Evolutionary conservation across 441 rosid species (phyloP), one percentile per base, ranked within the genome.

Genomic region (Gossypium schwendimanii): DNA sequence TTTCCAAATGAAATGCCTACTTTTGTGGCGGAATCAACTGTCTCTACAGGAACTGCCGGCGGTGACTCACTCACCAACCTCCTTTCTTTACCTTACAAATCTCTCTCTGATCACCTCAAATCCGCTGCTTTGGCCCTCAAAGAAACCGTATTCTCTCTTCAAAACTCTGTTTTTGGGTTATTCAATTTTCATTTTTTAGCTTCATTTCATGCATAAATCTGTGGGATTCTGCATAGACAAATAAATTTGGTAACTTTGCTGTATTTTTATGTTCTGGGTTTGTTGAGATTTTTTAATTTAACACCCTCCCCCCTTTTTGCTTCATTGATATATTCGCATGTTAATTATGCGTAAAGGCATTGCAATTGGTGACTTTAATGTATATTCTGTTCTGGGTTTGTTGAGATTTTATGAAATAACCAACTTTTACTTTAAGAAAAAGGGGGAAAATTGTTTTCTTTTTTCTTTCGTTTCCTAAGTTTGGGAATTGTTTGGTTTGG

Each of bases 1-100:
- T 87, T 86, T 76, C 83, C 80, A 10, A 88, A 86, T 69, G 78
- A 82, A 24, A 71, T 85, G 81, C 88, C 82, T 1, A 67, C 58
- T 33, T 80, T 84, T 71, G 58, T 76, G 1, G 75, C 77, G 0
- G 83, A 80, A 80, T 26, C 80, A 28, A 7, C 80, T 3, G 64
- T 60, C 45, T 60, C 50, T 10, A 76, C 69, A 5, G 65, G 15
- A 39, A 64, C 72, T 36, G 59, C 45, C 73, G 15, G 57, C 71
- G 15, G 57, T 45, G 84, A 82, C 71, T 74, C 88, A 0, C 86
- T 82, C 60, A 44, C 76, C 17, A 73, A 62, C 52, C 83, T 85
- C 70, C 74, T 87, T 2, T 76, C 73, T 72, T 78, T 84, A 60
- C 88, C 91, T 50, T 72, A 71, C 80, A 33, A 47, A 58, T 21